A percentile compares a stretch with the other conserved stretches of the same genome.
Conservation (phyloP, 169 alveolate genomes). For the Toxoplasma gondii region DNA sequence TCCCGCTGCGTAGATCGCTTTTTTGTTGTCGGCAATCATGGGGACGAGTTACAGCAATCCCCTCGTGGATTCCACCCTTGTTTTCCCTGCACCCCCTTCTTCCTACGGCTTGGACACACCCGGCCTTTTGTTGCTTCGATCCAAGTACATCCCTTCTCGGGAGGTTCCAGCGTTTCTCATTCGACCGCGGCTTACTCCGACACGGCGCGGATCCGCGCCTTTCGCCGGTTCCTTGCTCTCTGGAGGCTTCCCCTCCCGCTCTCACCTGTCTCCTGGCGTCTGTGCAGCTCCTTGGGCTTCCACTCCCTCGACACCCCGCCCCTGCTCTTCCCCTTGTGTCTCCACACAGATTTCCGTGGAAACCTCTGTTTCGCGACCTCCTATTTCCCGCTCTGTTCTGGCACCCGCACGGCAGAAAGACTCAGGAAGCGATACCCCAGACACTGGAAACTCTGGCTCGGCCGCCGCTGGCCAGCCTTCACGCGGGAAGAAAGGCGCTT, state of each 20-base stretch:
- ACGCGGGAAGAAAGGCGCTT: neutral
- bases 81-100: constrained; percentile 53
- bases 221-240: constrained; percentile 11
- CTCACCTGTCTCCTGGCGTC: constrained; percentile 25
- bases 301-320: neutral
- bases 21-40: neutral
- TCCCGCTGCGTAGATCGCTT: too few species aligned
- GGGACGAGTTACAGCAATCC: constrained; percentile 54
- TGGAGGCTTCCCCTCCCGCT: neutral
- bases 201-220: neutral
- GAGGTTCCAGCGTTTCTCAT: constrained; percentile 40
- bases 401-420: neutral
- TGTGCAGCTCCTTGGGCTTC: neutral
- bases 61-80: constrained; percentile 44
- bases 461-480: neutral
- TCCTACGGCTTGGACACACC: constrained; percentile 39
- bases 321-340: constrained; percentile 3
- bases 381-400: neutral
- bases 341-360: neutral
- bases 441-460: neutral
- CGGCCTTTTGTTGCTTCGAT: constrained; percentile 45
- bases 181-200: constrained; percentile 35
- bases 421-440: neutral
- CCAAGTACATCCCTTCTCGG: neutral
- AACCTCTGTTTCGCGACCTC: too few species aligned